Conservation (phyloP, 352 stramenopile species). For the Achlya hypogyna region DNA sequence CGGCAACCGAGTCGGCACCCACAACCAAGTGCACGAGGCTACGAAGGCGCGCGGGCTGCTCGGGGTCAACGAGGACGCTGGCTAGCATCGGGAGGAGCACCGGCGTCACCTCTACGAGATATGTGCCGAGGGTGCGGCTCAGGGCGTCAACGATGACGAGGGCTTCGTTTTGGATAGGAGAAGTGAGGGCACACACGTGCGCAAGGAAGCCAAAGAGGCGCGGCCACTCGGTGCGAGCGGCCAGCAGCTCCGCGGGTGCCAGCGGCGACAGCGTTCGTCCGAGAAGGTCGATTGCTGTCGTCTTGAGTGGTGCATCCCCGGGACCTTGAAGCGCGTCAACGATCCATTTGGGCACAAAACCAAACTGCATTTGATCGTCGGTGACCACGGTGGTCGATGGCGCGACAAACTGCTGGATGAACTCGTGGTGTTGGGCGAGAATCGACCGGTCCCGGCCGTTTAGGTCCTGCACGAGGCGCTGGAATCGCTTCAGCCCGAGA, state of each 20-base stretch:
- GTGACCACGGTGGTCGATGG: not conserved
- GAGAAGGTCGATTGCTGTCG: not conserved
- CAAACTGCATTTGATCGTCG: not conserved
- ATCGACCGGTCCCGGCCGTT: constrained; percentile 54
- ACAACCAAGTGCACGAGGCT: not conserved
- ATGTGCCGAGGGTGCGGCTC: not conserved
- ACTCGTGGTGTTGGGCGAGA: constrained; percentile 33
- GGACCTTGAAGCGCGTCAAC: not conserved
- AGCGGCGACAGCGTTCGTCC: not conserved
- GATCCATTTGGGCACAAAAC: constrained; percentile 4
- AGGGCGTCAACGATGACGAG: not conserved
- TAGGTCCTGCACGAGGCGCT: constrained; percentile 42
- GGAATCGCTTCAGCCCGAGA: constrained; percentile 39
- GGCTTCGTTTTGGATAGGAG: not conserved
- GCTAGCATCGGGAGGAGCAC: not conserved
- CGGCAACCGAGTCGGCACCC: not conserved
- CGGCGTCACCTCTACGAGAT: not conserved
- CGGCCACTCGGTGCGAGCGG: not conserved
- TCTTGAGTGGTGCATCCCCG: not conserved
- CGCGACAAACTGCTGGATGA: constrained; percentile 38
- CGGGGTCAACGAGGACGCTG: not conserved
- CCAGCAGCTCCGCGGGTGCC: not conserved
- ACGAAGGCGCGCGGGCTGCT: not conserved
- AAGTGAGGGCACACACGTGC: not conserved
- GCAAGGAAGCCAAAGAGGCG: not conserved